Evolutionary conservation across 1,139 yeast species (phyloP).

Genomic region (Pichia terricola): DNA sequence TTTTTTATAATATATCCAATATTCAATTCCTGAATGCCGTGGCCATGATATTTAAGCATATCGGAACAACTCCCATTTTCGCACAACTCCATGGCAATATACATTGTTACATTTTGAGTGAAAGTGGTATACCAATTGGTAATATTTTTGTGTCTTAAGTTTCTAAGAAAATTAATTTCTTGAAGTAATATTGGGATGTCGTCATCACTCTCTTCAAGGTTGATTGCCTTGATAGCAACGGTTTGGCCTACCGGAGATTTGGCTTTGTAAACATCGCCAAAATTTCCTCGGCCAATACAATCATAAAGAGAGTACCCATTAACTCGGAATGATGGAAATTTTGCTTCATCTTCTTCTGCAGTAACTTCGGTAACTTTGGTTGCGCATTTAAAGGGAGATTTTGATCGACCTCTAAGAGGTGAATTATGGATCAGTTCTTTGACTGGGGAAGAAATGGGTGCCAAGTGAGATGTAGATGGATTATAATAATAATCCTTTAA

Average conservation of each 20-base stretch:
- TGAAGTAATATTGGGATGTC: conserved; percentile 60
- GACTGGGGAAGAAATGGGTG: too few species aligned
- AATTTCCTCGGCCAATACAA: conserved; percentile 75
- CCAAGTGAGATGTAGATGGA: too few species aligned
- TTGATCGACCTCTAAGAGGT: too few species aligned
- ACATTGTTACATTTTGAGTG: conserved; percentile 55
- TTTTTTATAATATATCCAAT: conserved; percentile 52
- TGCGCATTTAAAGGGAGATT: too few species aligned
- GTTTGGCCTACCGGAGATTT: conserved; percentile 20
- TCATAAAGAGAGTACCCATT: conserved; percentile 28
- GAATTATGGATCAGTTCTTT: too few species aligned
- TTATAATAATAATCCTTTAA: too few species aligned
- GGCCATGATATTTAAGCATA: conserved; percentile 43
- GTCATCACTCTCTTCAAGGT: conserved; percentile 65
- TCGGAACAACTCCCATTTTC: conserved; percentile 90
- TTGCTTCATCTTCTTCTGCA: background rate
- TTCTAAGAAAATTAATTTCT: conserved; percentile 66
- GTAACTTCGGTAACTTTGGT: too few species aligned
- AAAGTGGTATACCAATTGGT: conserved; percentile 60
- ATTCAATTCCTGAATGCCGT: conserved; percentile 42
- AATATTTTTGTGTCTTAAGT: conserved; percentile 52
- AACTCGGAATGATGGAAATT: conserved; percentile 9
- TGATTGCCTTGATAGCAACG: conserved; percentile 74
- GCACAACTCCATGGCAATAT: conserved; percentile 89
- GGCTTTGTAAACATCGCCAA: conserved; percentile 79